phyloP scores from a whole-genome alignment of 176 grass and related monocot genomes.

The Oryza glumipatula region DNA sequence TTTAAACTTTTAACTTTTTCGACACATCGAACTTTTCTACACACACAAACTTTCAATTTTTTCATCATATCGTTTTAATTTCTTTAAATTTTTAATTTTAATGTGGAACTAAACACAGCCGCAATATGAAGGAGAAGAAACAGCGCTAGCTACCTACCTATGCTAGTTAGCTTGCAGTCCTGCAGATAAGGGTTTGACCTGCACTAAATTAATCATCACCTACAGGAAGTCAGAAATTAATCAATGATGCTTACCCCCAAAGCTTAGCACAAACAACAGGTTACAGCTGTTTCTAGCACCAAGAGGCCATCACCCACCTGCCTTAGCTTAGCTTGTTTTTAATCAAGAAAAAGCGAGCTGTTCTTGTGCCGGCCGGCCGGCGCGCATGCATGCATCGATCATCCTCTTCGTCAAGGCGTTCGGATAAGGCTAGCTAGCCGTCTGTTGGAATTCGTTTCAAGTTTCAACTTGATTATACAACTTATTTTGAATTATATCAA shows the following conservation, averaged over 20 bases:
- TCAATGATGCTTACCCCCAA: background rate
- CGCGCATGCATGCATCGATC: background rate
- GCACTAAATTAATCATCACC: background rate
- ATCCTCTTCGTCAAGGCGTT: background rate
- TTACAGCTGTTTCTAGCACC: background rate
- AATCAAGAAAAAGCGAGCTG: background rate
- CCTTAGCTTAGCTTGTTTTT: background rate
- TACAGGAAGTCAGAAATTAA: background rate
- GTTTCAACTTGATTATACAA: no score
- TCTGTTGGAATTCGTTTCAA: no score
- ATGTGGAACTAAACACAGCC: no score
- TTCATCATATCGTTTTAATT: no score
- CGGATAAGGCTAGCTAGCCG: background rate
- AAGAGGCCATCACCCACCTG: background rate
- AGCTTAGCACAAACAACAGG: background rate
- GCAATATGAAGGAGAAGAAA: background rate
- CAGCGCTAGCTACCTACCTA: background rate
- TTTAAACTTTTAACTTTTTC: no score
- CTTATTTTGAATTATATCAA: no score
- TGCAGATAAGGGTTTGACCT: background rate
- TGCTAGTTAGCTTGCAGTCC: conserved; percentile 10
- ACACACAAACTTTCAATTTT: no score
- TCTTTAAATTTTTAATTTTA: no score
- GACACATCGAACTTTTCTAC: no score
- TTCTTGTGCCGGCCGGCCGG: no score